Evolutionary conservation across 1,284 basidiomycete genomes (phyloP).

Genomic region (Tetrapyrgos nigripes): DNA sequence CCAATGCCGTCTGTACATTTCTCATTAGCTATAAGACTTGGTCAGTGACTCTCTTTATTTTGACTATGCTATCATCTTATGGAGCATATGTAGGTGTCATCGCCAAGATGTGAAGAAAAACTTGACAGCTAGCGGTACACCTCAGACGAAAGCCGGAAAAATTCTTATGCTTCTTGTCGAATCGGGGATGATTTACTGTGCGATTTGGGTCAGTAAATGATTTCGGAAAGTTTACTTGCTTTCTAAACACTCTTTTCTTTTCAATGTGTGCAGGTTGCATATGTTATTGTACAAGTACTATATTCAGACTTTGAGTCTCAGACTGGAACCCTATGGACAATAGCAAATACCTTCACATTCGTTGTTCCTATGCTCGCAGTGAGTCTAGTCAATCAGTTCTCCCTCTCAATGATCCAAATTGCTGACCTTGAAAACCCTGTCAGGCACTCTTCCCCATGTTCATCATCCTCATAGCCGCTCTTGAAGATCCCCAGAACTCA

Average conservation of each 20-base stretch:
- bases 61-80: not conserved
- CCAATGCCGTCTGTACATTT: not conserved
- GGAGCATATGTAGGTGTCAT: not conserved
- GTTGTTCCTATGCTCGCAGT: too few species aligned
- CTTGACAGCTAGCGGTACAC: not conserved
- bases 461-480: not conserved
- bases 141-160: conserved; percentile 1
- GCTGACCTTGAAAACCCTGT: not conserved
- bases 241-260: not conserved
- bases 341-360: too few species aligned
- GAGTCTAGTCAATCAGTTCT: too few species aligned
- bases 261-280: not conserved
- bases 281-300: not conserved
- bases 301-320: too few species aligned
- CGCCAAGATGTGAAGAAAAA: conserved; percentile 7
- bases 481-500: too few species aligned
- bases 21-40: not conserved
- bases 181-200: conserved; percentile 11
- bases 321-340: too few species aligned
- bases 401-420: not conserved
- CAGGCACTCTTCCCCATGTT: not conserved
- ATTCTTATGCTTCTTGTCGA: conserved; percentile 9
- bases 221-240: too few species aligned
- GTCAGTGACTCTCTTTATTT: not conserved
- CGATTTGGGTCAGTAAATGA: conserved; percentile 7